Evolutionary conservation across 176 grass and related monocot species (phyloP), one percentile per base, ranked within the genome.

Genomic region (Miscanthus lutarioriparius): DNA sequence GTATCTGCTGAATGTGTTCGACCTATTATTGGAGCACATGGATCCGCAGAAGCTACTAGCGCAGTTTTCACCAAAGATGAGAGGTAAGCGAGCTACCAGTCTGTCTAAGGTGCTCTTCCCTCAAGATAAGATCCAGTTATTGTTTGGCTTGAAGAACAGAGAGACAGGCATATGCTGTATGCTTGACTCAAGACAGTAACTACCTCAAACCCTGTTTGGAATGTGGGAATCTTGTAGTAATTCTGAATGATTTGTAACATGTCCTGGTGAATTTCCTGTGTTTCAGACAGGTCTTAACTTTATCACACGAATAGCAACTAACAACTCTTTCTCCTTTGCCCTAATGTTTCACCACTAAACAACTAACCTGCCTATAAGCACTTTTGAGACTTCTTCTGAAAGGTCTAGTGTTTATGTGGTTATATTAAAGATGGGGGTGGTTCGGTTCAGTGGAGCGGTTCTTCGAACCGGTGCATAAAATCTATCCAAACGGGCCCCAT

Each of bases 21-120:
- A 48, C 80, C 96, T 22, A 98, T 98, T 85, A 80, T 90, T 67
- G 74, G 91, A 67, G 91, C 96, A 76, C 96, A 98, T 89, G 85
- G 86, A 70, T 93, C 89, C n/a, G 68, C 81, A 35, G 93, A 98
- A 78, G 96, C 87, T 77, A 98, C 91, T 7, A 94, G 96, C 48
- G 96, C 89, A 85, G 40, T 84, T 72, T 98, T 98, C 89, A 95
- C 93, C 8, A 95, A 94, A 85, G 93, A 98, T 36, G 91, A 98
- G 83, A 93, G 92, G 96, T 98, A 68, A 83, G 58, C 7, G 41
- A 51, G 36, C 58, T 74, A 64, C 28, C 27, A 43, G 15, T 10
- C 45, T 44, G 4, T 84, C 36, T 67, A 13, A 65, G 48, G 40
- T 44, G 11, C 25, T 70, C 19, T 67, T 41, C 23, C 58, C 48